These are phyloP conservation scores for peach (Prunus persica) DNA, from an alignment of 306 rosid species.

Conservation along the genomic window Prunus_persica_NCBIv2 NC_034009.1:38894001-38894500, in stretches of 20 bases:
- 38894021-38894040: slow-evolving; percentile 83
- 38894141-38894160: slow-evolving; percentile 88
- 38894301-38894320: slow-evolving; percentile 81
- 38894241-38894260: slow-evolving; percentile 66
- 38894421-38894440: slow-evolving; percentile 57
- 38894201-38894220: slow-evolving; percentile 74
- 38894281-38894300: slow-evolving; percentile 65
- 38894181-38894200: slow-evolving; percentile 41
- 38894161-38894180: slow-evolving; percentile 60
- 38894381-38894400: slow-evolving; percentile 26
- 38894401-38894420: slow-evolving; percentile 50
- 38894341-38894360: slow-evolving; percentile 36
- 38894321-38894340: slow-evolving; percentile 45
- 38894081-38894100: slow-evolving; percentile 84
- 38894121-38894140: slow-evolving; percentile 66
- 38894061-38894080: slow-evolving; percentile 79
- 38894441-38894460: slow-evolving; percentile 73
- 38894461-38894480: slow-evolving; percentile 67
- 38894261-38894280: slow-evolving; percentile 42
- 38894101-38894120: slow-evolving; percentile 75
- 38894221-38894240: slow-evolving; percentile 66
- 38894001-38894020: slow-evolving; percentile 76
- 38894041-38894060: slow-evolving; percentile 62
- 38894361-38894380: slow-evolving; percentile 36
- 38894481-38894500: slow-evolving; percentile 85